Evolutionary conservation across 2,329 filamentous ascomycete species (phyloP).

Genomic region (Gnomoniopsis smithogilvyi): DNA sequence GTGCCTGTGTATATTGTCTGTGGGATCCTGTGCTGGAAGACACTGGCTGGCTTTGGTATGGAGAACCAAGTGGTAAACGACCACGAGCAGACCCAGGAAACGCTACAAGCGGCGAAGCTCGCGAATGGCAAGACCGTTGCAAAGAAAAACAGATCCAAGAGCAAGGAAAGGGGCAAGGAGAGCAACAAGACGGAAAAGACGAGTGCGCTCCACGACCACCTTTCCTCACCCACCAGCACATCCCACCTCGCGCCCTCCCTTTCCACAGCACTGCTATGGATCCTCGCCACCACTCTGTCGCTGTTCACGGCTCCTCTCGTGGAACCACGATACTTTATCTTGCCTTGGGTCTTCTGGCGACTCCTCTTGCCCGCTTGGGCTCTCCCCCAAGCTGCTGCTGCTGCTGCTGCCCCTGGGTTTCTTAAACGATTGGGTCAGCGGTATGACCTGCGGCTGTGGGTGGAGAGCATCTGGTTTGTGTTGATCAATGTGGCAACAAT

Average conservation of each 20-base stretch:
- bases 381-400: neutral
- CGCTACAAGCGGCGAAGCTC: neutral
- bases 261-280: slow-evolving; percentile 53
- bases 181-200: neutral
- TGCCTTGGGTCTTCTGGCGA: slow-evolving; percentile 93
- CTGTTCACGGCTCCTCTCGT: slow-evolving; percentile 88
- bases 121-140: neutral
- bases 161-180: neutral
- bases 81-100: neutral
- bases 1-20: slow-evolving; percentile 68
- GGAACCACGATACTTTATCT: slow-evolving; percentile 92
- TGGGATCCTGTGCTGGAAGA: slow-evolving; percentile 65
- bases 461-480: slow-evolving; percentile 69
- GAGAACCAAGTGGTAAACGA: neutral
- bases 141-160: neutral
- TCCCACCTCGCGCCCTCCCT: slow-evolving; percentile 34
- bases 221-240: slow-evolving; percentile 24
- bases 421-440: slow-evolving; percentile 15
- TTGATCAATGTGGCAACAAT: slow-evolving; percentile 63
- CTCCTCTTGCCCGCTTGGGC: slow-evolving; percentile 64
- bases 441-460: slow-evolving; percentile 44
- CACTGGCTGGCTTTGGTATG: slow-evolving; percentile 47
- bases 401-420: neutral
- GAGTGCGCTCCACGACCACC: slow-evolving; percentile 19
- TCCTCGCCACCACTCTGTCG: slow-evolving; percentile 71